Evolutionary conservation across 257 asterid genomes (phyloP).

Genomic region (Primulina eburnea): DNA sequence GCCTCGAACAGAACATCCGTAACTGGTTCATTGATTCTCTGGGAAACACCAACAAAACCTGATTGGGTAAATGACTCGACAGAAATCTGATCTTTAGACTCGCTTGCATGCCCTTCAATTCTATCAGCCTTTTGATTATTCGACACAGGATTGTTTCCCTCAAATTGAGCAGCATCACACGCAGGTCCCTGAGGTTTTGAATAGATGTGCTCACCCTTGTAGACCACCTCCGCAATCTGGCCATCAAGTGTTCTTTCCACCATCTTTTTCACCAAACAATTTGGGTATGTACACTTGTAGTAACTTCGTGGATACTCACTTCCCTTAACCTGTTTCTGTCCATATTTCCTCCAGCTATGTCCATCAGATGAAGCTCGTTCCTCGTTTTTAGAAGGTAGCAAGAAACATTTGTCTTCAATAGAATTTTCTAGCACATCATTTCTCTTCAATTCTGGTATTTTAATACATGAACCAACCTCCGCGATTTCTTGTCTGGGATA

Average conservation of each 20-base stretch:
- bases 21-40: constrained; percentile 26
- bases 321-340: constrained; percentile 89
- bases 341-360: constrained; percentile 87
- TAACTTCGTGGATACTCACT: constrained; percentile 84
- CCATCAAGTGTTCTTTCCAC: constrained; percentile 60
- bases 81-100: constrained; percentile 25
- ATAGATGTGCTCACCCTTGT: constrained; percentile 78
- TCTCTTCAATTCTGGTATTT: constrained; percentile 24
- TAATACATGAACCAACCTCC: constrained; percentile 25
- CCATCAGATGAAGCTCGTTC: constrained; percentile 64
- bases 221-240: constrained; percentile 66
- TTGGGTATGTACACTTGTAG: constrained; percentile 77
- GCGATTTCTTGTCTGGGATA: constrained; percentile 31
- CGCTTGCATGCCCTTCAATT: constrained; percentile 25
- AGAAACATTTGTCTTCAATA: constrained; percentile 35
- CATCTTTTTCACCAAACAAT: constrained; percentile 77
- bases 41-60: constrained; percentile 23
- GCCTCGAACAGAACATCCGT: constrained; percentile 29
- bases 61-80: constrained; percentile 34
- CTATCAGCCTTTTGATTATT: constrained; percentile 25
- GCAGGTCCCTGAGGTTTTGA: constrained; percentile 42
- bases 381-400: constrained; percentile 23
- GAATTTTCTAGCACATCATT: constrained; percentile 26
- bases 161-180: constrained; percentile 25
- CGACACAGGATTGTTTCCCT: constrained; percentile 22